These are phyloP conservation scores for Nidula microcarpa DNA, from an alignment of 768 basidiomycete species.

Conservation along the genomic window DNA sequence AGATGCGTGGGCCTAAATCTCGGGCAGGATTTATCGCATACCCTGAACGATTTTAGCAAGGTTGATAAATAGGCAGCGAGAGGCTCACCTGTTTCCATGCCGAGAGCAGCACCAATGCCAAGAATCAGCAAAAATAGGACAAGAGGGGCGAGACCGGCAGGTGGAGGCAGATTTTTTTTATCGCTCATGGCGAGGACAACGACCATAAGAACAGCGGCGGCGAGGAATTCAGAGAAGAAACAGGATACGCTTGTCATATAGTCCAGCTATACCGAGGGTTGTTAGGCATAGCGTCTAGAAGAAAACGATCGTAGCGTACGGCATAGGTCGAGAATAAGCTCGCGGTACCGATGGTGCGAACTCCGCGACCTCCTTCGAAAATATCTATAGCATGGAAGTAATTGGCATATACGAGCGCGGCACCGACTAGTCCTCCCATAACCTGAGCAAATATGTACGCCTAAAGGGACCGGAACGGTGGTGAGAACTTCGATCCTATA, in stretches of 20 bases:
- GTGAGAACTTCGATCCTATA: neutral
- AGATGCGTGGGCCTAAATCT: conserved; percentile 53
- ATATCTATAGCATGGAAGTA: conserved; percentile 68
- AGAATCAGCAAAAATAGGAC: conserved; percentile 54
- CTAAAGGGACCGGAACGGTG: conserved; percentile 4
- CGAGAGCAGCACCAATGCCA: conserved; percentile 53
- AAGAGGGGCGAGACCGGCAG: conserved; percentile 50
- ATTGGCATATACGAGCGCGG: conserved; percentile 57
- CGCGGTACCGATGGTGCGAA: conserved; percentile 55
- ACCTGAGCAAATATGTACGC: conserved; percentile 60
- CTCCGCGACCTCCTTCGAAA: conserved; percentile 51
- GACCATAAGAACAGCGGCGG: conserved; percentile 51
- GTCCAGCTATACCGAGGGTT: conserved; percentile 15
- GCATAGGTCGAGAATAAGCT: conserved; percentile 59
- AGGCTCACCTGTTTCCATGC: conserved; percentile 51
- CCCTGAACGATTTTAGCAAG: conserved; percentile 6
- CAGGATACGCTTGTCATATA: conserved; percentile 36
- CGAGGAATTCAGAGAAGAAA: conserved; percentile 54
- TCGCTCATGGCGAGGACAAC: conserved; percentile 54
- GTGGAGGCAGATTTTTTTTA: conserved; percentile 44
- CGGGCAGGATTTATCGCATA: conserved; percentile 35
- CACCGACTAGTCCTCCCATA: conserved; percentile 58
- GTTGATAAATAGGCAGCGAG: no score
- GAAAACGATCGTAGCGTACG: conserved; percentile 28
- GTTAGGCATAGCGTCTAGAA: neutral